A percentile compares a stretch with the other conserved stretches of the same genome.
Conservation (phyloP, 345 rosid species). For the Eucalyptus tenuipes region DNA sequence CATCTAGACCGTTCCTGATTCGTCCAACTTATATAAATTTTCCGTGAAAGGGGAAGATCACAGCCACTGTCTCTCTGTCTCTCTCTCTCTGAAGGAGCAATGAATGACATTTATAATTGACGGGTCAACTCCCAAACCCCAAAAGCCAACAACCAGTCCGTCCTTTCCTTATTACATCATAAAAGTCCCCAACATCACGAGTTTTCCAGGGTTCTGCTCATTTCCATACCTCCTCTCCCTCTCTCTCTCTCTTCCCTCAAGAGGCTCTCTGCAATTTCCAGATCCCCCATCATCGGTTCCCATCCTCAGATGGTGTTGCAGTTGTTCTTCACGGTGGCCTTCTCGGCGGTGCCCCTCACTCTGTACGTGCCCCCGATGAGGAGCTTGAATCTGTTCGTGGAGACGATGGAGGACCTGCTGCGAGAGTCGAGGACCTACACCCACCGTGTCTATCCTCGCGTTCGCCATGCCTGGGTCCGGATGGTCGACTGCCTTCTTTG, state of each 20-base stretch:
- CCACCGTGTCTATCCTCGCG: conserved; percentile 48
- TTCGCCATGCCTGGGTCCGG: conserved; percentile 59
- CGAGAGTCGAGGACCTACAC: conserved; percentile 50
- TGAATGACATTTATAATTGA: background rate
- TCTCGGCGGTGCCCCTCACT: conserved; percentile 83
- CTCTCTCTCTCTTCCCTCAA: background rate
- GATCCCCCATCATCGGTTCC: background rate
- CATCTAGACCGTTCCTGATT: background rate
- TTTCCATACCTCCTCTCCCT: background rate
- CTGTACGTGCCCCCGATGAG: conserved; percentile 79
- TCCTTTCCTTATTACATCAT: background rate
- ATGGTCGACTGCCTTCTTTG: conserved; percentile 55
- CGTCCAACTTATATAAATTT: background rate
- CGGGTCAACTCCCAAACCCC: background rate
- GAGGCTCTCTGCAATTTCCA: background rate
- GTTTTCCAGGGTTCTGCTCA: background rate
- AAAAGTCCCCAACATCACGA: no score
- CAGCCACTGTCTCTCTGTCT: no score
- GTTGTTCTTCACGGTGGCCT: conserved; percentile 73
- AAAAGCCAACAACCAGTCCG: background rate
- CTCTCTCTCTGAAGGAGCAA: background rate
- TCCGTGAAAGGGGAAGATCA: background rate
- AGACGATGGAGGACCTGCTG: conserved; percentile 51
- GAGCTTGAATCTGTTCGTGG: conserved; percentile 64
- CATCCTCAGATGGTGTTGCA: conserved; percentile 29